These are phyloP conservation scores for Trichoderma hamatum DNA, from an alignment of 2,329 filamentous ascomycete genomes.

Conservation along the genomic window DNA sequence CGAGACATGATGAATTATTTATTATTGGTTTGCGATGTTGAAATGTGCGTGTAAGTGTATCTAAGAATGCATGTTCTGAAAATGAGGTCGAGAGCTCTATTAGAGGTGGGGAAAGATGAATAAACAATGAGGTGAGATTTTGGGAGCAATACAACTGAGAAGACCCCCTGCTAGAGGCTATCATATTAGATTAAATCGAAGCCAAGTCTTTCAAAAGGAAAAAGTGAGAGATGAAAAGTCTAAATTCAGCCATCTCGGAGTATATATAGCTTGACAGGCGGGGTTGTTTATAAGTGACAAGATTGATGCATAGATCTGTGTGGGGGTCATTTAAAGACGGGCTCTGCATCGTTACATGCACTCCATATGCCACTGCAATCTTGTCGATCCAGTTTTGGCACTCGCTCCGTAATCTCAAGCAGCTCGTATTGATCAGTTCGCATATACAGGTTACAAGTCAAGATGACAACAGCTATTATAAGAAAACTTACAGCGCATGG, in stretches of 20 bases:
- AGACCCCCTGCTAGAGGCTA: background rate
- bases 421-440: background rate
- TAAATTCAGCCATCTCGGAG: background rate
- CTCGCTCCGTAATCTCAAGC: background rate
- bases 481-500: background rate
- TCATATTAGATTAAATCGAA: background rate
- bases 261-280: background rate
- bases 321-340: background rate
- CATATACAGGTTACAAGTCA: background rate
- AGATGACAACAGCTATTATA: background rate
- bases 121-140: background rate
- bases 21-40: too few species aligned
- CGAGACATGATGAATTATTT: constrained; percentile 4
- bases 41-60: too few species aligned
- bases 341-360: background rate
- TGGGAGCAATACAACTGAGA: background rate
- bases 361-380: background rate
- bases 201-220: too few species aligned
- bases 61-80: too few species aligned
- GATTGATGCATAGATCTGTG: constrained; percentile 6
- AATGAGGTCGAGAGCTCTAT: too few species aligned
- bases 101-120: background rate
- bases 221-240: background rate
- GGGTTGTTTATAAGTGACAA: background rate
- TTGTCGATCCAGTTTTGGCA: background rate